Evolutionary conservation across 176 grass and related monocot species (phyloP).

Genomic region (Zoysia pacifica): DNA sequence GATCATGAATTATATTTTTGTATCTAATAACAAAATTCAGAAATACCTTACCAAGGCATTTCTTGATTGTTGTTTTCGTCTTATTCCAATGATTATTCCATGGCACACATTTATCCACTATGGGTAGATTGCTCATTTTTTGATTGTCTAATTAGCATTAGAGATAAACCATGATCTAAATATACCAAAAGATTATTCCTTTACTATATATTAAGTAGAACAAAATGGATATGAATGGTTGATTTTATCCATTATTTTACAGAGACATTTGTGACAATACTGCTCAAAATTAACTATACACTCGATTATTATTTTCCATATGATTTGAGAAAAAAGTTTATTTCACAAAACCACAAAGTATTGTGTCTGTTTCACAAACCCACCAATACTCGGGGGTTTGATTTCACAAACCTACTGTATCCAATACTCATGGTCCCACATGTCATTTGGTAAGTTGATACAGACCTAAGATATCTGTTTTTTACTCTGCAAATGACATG

Average conservation of each 20-base stretch:
- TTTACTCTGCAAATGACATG: too few species aligned
- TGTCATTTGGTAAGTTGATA: too few species aligned
- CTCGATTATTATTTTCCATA: background rate
- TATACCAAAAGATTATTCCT: background rate
- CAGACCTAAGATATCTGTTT: too few species aligned
- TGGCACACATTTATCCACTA: slow-evolving; percentile 1
- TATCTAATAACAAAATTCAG: background rate
- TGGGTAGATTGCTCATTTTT: background rate
- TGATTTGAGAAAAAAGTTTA: background rate
- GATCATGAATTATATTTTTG: background rate
- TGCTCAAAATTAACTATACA: slow-evolving; percentile 11
- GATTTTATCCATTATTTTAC: slow-evolving; percentile 12
- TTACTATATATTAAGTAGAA: slow-evolving; percentile 23
- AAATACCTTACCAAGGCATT: background rate
- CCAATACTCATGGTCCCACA: too few species aligned
- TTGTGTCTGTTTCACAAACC: too few species aligned
- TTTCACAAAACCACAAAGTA: too few species aligned
- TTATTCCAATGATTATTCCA: background rate
- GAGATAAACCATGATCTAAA: slow-evolving; percentile 3
- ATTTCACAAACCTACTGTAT: too few species aligned
- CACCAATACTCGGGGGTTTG: too few species aligned
- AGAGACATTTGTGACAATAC: background rate
- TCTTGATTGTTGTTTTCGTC: slow-evolving; percentile 4
- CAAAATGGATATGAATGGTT: slow-evolving; percentile 3
- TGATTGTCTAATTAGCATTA: background rate